phyloP scores from a whole-genome alignment of 2,329 filamentous ascomycete genomes.

The Fusarium proliferatum region DNA sequence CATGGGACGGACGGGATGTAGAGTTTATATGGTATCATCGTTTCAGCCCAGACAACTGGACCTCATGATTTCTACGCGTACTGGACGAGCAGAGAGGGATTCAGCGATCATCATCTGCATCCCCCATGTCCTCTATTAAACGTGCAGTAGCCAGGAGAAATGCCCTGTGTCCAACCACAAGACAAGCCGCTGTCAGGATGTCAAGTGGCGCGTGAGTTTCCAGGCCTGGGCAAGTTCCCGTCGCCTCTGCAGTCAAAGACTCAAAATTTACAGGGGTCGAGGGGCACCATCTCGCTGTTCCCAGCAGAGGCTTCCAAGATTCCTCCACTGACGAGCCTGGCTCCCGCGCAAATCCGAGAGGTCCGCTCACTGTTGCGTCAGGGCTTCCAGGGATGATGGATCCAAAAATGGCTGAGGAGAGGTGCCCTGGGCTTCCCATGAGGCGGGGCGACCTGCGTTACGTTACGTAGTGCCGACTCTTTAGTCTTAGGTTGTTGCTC shows the following conservation, averaged over 20 bases:
- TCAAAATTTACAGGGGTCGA: conserved; percentile 28
- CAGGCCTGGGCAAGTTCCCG: conserved; percentile 17
- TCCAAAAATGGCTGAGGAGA: conserved; percentile 24
- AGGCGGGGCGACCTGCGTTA: conserved; percentile 32
- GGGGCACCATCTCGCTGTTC: conserved; percentile 7
- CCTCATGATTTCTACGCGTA: background rate
- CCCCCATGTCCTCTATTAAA: conserved; percentile 17
- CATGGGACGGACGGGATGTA: conserved; percentile 18
- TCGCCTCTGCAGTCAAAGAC: background rate
- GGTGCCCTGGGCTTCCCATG: conserved; percentile 3
- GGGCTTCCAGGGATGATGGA: conserved; percentile 16
- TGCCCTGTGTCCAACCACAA: conserved; percentile 9
- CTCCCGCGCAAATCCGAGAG: conserved; percentile 20
- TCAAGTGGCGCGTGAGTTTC: conserved; percentile 25
- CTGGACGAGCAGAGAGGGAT: background rate
- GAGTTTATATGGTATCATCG: conserved; percentile 12
- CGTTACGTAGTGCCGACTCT: conserved; percentile 36
- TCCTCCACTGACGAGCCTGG: conserved; percentile 19
- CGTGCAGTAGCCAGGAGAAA: conserved; percentile 35
- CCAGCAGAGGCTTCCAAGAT: conserved; percentile 9
- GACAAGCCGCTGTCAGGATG: conserved; percentile 18
- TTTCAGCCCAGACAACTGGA: conserved; percentile 20
- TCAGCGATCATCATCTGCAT: conserved; percentile 9
- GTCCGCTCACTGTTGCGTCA: conserved; percentile 36
- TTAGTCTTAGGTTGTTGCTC: conserved; percentile 21